Percentiles rank a stretch among this genome's conserved stretches.
Evolutionary conservation across 768 basidiomycete genomes (phyloP).

Genomic region (Leccinellum albellum): DNA sequence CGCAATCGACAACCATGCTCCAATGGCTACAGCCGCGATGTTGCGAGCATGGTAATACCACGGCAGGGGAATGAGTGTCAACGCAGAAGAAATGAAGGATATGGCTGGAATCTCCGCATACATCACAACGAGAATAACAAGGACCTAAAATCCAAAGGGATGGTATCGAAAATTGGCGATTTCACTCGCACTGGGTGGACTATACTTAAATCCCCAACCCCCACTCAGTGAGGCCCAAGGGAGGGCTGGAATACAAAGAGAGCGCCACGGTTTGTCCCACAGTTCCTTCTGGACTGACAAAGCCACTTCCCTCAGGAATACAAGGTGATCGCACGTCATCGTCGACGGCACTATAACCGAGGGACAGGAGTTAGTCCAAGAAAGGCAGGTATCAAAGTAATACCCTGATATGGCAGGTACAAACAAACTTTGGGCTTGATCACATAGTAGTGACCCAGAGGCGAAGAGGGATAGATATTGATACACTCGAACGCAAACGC

Average conservation of each 20-base stretch:
- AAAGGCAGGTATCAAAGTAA: slow-evolving; percentile 28
- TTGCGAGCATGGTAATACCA: slow-evolving; percentile 42
- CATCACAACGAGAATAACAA: slow-evolving; percentile 16
- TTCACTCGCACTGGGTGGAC: not conserved
- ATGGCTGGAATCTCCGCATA: slow-evolving; percentile 34
- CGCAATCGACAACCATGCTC: slow-evolving; percentile 47
- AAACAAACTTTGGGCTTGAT: too few relatives aligned
- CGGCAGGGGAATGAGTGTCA: slow-evolving; percentile 38
- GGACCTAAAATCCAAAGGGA: slow-evolving; percentile 1
- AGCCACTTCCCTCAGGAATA: slow-evolving; percentile 22
- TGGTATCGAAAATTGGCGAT: slow-evolving; percentile 10
- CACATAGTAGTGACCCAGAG: too few relatives aligned
- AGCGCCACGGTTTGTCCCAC: not conserved
- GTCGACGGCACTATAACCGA: not conserved
- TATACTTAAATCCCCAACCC: slow-evolving; percentile 15
- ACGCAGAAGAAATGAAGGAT: slow-evolving; percentile 42
- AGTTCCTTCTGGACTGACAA: slow-evolving; percentile 16
- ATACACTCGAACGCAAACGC: slow-evolving; percentile 16
- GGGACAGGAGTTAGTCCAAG: slow-evolving; percentile 17
- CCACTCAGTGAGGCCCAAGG: not conserved
- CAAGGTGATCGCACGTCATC: slow-evolving; percentile 18
- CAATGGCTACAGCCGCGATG: slow-evolving; percentile 45
- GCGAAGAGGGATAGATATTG: slow-evolving; percentile 9
- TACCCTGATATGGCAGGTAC: slow-evolving; percentile 27
- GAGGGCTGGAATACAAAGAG: slow-evolving; percentile 18